Base-by-base conservation (phyloP, 2,329 filamentous ascomycete genomes). In the Curvularia sp. region DNA sequence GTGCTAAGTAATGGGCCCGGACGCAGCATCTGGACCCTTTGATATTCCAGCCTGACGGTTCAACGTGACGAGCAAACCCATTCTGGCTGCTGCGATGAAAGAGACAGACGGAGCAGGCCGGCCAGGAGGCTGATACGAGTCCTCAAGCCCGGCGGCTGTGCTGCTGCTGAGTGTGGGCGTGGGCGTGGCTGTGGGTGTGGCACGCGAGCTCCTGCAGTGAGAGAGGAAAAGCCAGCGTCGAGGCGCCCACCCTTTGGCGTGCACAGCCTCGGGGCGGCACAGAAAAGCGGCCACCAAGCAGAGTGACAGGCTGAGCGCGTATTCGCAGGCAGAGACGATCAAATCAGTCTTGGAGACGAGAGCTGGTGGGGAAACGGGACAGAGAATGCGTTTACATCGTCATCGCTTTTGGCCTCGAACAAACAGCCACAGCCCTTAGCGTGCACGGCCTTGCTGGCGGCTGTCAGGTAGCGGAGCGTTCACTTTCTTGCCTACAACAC, bases 351-450 rank as follows among this genome's bases (percentile, higher is more conserved):
- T n/a, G 41, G 10, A 28, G 34, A 43, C 28, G 43, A 52, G 51
- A 57, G 53, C 60, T 57, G 53, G 57, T 54, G 57, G 60, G 57
- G 57, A 42, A 51, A 49, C 42, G 50, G 30, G 15, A 64, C 65
- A 66, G 64, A 66, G 53, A 66, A 60, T 65, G 62, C 60, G 53
- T 23, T 57, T 49, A 60, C 63, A 61, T 64, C 65, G 63, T 63
- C 48, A 49, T 41, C 49, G 46, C 34, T 28, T 57, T 50, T 53
- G 59, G 53, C 63, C 58, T 55, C 51, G 55, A 59, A 57, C 55
- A 56, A 59, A 57, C 55, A 56, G 55, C 61, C 49, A 53, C 51
- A 55, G 42, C 27, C 27, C 45, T 43, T 57, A 58, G 53, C 52
- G 52, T 41, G 42, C 49, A 52, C 53, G 58, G 56, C 60, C 39